Base-by-base conservation (phyloP, 495 filamentous ascomycete genomes). In the Aspergillus hancockii region DNA sequence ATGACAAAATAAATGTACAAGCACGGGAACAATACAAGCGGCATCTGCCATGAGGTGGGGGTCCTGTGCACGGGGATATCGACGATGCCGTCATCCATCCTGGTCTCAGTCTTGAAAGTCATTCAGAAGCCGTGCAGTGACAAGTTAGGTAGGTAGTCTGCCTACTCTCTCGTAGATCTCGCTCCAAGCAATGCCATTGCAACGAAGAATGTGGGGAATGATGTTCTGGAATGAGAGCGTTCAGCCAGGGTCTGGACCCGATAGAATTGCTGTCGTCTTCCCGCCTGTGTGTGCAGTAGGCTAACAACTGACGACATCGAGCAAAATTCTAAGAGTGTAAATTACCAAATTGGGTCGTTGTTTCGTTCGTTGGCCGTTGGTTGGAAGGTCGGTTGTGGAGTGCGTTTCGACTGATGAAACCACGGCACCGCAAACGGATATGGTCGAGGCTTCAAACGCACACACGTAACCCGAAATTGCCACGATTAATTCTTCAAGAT, bases 61-160 rank as follows among this genome's bases (percentile, higher is more conserved):
- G 43, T 47, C 43, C 13, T 47, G 43, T 47, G 19, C 16, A 10
- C 18, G 16, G 19, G 8, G 1, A 40, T 38, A 6, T 38, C 13
- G 49, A 52, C 58, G 22, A 62, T 65, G 59, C 63, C 63, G 64
- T 67, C 64, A 67, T 63, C 51, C 47, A 57, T 22, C 23, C 51
- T 50, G 22, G 12, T 61, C 10, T n/a, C 46, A 61, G 55, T 18
- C 47, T 23, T 12, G n/a, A n/a, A 28, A 25, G 25, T 56, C 43
- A 41, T 22, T 13, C 43, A 50, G 16, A 49, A 19, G 32, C 47
- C 10, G 32, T 36, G 8, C 31, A 13, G 43, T 18, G n/a, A 46
- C 18, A 52, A 22, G 49, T 23, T 18, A 7, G 22, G n/a, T 16
- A 22, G 12, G 8, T 9, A 22, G 41, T 19, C 43, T 12, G 30